A percentile compares a stretch with the other conserved stretches of the same genome.
phyloP scores from a whole-genome alignment of 148 eudicot genomes.

The Silene uniflora region DNA sequence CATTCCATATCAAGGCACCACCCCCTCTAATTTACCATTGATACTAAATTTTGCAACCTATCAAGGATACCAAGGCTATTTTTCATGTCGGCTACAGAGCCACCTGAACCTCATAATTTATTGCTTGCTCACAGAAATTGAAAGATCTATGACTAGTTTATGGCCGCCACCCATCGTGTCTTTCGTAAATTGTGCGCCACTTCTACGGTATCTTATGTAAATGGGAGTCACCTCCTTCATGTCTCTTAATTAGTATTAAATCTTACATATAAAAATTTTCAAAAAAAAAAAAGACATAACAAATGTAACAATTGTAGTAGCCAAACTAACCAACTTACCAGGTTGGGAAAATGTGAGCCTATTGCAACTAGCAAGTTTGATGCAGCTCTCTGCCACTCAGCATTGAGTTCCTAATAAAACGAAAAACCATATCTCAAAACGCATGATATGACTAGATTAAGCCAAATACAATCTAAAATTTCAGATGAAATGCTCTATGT shows the following conservation, averaged over 20 bases:
- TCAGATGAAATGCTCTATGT: not conserved
- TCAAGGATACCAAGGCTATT: not conserved
- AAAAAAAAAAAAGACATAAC: too few species aligned
- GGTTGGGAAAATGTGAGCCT: slow-evolving; percentile 87
- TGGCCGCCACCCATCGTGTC: too few species aligned
- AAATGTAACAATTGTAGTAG: not conserved
- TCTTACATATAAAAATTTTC: not conserved
- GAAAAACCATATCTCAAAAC: not conserved
- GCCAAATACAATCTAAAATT: not conserved
- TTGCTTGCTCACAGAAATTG: not conserved
- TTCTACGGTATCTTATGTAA: too few species aligned
- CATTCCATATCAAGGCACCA: not conserved
- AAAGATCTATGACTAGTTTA: not conserved
- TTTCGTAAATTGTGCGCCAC: too few species aligned
- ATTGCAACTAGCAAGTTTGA: slow-evolving; percentile 84
- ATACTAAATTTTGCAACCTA: not conserved
- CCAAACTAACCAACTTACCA: slow-evolving; percentile 50
- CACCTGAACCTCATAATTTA: not conserved
- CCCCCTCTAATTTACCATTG: not conserved
- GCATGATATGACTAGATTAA: not conserved
- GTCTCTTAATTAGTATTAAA: not conserved
- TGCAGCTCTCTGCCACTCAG: slow-evolving; percentile 98
- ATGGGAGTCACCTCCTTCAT: too few species aligned
- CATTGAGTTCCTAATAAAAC: slow-evolving; percentile 62
- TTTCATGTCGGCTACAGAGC: not conserved